Evolutionary conservation across 1,284 basidiomycete species (phyloP), one percentile per base, ranked within the genome.

Genomic region (Tilletiopsis washingtonensis): DNA sequence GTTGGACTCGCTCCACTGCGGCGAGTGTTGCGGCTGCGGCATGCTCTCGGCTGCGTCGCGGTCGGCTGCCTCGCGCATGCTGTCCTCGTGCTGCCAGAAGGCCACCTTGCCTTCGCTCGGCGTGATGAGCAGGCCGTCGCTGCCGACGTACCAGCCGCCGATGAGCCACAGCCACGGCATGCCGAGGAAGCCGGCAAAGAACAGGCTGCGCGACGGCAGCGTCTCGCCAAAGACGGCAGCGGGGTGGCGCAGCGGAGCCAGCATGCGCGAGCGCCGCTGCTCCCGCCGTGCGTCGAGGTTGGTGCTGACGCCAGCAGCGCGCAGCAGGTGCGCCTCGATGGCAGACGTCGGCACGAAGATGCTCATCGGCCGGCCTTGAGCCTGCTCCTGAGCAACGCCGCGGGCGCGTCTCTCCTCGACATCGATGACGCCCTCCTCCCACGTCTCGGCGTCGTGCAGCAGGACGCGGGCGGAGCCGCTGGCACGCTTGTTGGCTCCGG

Each of bases 121-220:
- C 23, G 42, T 40, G 27, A 39, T 17, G 27, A 56, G 21, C 9
- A 12, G 23, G 5, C 61, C 62, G 40, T 64, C 53, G 0, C 49
- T 27, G 9, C 49, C 49, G 6, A 65, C 47, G 23, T 51, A 59
- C 64, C 64, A 67, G 17, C 64, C 64, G 6, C 64, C 64, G 19
- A 67, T 56, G 39, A 67, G 58, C 64, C 64, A 67, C 17, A 67
- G 52, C 64, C 64, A 67, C 15, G 64, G 64, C 64, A 67, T 67
- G 34, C 57, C 57, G 15, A 62, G 51, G 51, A 67, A 67, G 11
- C 64, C 64, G 9, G 60, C 60, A 50, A 54, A 64, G 51, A 67
- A 67, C 46, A 67, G 54, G 49, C 52, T 59, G 29, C 55, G 56
- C 50, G 58, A 56, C 17, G 32, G 32, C 32, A 34, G 12, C 12